Evolutionary conservation across 805 yeast genomes (phyloP).

Genomic region (Nakazawaea ernobii): DNA sequence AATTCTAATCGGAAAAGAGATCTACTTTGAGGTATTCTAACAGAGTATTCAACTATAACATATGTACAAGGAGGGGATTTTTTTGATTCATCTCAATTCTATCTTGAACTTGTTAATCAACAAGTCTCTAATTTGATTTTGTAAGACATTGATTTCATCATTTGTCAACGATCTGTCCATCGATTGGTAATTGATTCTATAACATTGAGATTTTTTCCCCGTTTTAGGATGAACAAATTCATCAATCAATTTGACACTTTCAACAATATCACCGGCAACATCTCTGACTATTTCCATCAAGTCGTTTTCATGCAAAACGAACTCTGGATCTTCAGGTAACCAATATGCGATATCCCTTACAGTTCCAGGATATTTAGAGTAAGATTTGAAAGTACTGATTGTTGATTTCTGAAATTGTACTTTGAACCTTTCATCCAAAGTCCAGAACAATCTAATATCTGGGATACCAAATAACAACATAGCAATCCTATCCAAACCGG

Average conservation of each 20-base stretch:
- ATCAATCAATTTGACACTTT: constrained; percentile 75
- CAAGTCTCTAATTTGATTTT: constrained; percentile 56
- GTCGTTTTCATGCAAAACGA: constrained; percentile 72
- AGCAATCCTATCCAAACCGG: constrained; percentile 92
- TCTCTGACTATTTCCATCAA: constrained; percentile 88
- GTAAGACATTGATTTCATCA: constrained; percentile 73
- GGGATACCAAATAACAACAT: constrained; percentile 95
- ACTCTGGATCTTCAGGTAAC: constrained; percentile 45
- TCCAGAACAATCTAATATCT: constrained; percentile 92
- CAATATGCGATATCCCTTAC: constrained; percentile 88
- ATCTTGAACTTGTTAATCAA: constrained; percentile 49
- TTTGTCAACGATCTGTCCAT: constrained; percentile 91
- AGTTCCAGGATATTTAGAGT: constrained; percentile 87
- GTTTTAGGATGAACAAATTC: constrained; percentile 84
- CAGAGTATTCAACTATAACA: not conserved
- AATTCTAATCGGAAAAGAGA: not conserved
- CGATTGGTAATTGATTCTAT: constrained; percentile 86
- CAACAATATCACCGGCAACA: constrained; percentile 83
- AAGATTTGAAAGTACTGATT: constrained; percentile 75
- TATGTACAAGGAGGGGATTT: not conserved
- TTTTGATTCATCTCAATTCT: constrained; percentile 25
- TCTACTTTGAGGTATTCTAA: too few species aligned
- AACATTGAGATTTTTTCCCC: constrained; percentile 72
- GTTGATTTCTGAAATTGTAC: constrained; percentile 62
- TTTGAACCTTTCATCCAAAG: constrained; percentile 69